phyloP scores from a whole-genome alignment of 176 grass and related monocot genomes.

The Bothriochloa decipiens region DNA sequence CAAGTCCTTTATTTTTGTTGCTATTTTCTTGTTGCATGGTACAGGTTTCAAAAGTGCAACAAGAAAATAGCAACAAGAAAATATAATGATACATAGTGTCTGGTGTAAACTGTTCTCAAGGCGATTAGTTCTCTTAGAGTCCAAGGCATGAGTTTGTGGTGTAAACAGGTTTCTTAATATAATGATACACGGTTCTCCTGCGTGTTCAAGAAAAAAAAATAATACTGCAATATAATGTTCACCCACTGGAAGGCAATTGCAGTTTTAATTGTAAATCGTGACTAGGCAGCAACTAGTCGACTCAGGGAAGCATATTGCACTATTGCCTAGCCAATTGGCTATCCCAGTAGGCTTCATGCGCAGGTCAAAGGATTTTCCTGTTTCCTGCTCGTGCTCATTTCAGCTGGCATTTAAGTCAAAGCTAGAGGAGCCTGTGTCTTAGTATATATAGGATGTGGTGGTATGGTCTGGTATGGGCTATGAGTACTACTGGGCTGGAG shows the following conservation, averaged over 20 bases:
- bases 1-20: not conserved
- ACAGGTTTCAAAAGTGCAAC: not conserved
- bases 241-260: not conserved
- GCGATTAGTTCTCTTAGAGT: too few relatives aligned
- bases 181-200: too few relatives aligned
- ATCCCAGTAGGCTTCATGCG: not conserved
- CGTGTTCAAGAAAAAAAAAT: too few relatives aligned
- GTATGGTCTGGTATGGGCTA: not conserved
- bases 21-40: not conserved
- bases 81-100: not conserved
- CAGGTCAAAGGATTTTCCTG: not conserved
- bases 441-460: not conserved
- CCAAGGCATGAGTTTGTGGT: too few relatives aligned
- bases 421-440: not conserved
- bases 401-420: not conserved
- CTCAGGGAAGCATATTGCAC: not conserved
- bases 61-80: too few relatives aligned
- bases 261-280: conserved; percentile 3
- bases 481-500: not conserved
- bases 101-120: too few relatives aligned
- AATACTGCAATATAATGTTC: not conserved
- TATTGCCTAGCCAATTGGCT: not conserved
- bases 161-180: too few relatives aligned
- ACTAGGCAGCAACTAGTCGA: not conserved
- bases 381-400: not conserved